These are phyloP conservation scores for Aspergillus calidoustus DNA, from an alignment of 2,329 filamentous ascomycete genomes.

Conservation along the genomic window DNA sequence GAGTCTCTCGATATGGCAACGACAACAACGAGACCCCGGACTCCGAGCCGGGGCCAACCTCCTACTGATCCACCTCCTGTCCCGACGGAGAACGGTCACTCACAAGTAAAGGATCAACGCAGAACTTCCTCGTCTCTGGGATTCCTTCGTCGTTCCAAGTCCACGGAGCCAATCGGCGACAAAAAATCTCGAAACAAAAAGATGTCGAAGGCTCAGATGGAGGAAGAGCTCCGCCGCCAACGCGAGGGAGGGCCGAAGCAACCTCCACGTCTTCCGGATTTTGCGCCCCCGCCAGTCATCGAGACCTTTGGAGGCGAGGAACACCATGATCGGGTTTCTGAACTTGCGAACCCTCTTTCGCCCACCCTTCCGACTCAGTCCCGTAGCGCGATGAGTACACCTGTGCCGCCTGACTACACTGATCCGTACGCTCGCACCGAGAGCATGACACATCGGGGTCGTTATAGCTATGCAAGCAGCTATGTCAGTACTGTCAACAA, in stretches of 20 bases:
- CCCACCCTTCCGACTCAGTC: constrained; percentile 29
- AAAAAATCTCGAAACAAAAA: constrained; percentile 49
- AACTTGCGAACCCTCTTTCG: constrained; percentile 47
- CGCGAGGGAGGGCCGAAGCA: constrained; percentile 62
- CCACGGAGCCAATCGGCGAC: constrained; percentile 64
- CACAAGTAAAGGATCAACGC: constrained; percentile 37
- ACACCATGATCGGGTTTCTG: constrained; percentile 65
- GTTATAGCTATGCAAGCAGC: constrained; percentile 95
- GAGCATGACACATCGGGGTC: constrained; percentile 95
- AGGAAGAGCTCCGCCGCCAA: constrained; percentile 60
- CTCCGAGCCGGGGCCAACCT: constrained; percentile 38
- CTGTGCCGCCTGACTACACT: constrained; percentile 46
- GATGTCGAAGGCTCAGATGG: constrained; percentile 45
- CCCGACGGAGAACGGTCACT: constrained; percentile 41
- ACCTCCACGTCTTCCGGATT: constrained; percentile 60
- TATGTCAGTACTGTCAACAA: constrained; percentile 90
- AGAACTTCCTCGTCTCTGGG: constrained; percentile 54
- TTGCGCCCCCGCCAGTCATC: constrained; percentile 53
- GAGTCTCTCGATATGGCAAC: constrained; percentile 36
- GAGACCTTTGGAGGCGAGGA: constrained; percentile 67
- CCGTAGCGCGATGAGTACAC: constrained; percentile 31
- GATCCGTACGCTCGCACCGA: constrained; percentile 84
- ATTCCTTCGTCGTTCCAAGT: constrained; percentile 71
- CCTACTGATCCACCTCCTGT: constrained; percentile 40
- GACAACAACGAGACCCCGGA: constrained; percentile 41